These are phyloP conservation scores for Cladochytrium replicatum DNA, from an alignment of 192 early-diverging fungal species.

Conservation along the genomic window DNA sequence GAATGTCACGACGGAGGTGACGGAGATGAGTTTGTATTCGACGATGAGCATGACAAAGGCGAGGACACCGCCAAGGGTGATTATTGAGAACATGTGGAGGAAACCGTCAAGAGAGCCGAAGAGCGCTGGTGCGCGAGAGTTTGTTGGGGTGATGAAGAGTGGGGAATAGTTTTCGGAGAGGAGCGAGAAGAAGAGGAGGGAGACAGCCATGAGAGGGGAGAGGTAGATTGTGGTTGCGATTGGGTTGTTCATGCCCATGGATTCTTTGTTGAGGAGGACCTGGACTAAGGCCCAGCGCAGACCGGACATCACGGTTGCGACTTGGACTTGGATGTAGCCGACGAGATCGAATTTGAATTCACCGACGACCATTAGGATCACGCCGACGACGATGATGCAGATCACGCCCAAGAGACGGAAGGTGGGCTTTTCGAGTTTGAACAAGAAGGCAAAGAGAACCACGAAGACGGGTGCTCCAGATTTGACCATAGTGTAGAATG, in stretches of 20 bases:
- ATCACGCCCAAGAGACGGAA: slow-evolving; percentile 64
- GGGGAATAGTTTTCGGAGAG: slow-evolving; percentile 51
- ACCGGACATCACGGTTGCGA: slow-evolving; percentile 73
- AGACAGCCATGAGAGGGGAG: slow-evolving; percentile 64
- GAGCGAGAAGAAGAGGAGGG: slow-evolving; percentile 53
- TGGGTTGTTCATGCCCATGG: slow-evolving; percentile 77
- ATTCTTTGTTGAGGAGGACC: slow-evolving; percentile 61
- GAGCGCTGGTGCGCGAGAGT: slow-evolving; percentile 29
- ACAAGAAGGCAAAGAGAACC: slow-evolving; percentile 85
- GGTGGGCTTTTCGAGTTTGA: slow-evolving; percentile 71
- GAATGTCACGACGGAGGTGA: slow-evolving; percentile 75
- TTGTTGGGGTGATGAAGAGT: slow-evolving; percentile 7
- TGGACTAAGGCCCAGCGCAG: slow-evolving; percentile 86
- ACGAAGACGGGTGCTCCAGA: slow-evolving; percentile 45
- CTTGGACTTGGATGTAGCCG: slow-evolving; percentile 71
- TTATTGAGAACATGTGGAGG: slow-evolving; percentile 37
- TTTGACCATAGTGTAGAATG: slow-evolving; percentile 78
- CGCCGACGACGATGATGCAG: slow-evolving; percentile 65
- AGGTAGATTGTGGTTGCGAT: slow-evolving; percentile 76
- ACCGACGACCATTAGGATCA: slow-evolving; percentile 77
- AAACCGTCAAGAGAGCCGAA: slow-evolving; percentile 29
- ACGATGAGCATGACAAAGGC: slow-evolving; percentile 83
- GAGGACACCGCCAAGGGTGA: slow-evolving; percentile 68
- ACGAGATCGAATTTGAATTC: slow-evolving; percentile 70
- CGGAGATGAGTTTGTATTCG: slow-evolving; percentile 75